These are phyloP conservation scores for Chlamydomonas reinhardtii DNA, from an alignment of 163 green algal species.

Conservation along the genomic window DNA sequence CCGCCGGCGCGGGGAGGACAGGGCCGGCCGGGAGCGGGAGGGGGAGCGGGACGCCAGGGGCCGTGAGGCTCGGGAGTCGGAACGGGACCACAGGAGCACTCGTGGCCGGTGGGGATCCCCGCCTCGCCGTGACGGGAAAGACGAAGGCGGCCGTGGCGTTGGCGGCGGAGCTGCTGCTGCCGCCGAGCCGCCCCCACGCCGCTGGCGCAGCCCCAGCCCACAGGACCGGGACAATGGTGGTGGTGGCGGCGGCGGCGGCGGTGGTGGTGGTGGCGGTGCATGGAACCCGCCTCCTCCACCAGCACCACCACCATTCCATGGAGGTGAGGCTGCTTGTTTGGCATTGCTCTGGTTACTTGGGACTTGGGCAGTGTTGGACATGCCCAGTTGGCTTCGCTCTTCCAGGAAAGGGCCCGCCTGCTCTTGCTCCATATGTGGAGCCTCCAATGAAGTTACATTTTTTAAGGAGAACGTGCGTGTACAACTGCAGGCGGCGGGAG, in stretches of 20 bases:
- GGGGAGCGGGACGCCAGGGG: background rate
- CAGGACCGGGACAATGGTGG: too few species aligned
- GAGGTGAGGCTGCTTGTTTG: too few species aligned
- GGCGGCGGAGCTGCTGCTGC: background rate
- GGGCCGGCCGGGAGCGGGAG: background rate
- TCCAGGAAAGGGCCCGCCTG: too few species aligned
- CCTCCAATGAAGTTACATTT: too few species aligned
- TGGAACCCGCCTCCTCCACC: background rate
- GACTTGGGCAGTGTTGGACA: too few species aligned
- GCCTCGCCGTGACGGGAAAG: background rate
- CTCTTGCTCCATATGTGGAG: too few species aligned
- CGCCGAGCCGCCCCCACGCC: background rate
- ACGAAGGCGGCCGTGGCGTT: background rate
- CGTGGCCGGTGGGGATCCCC: slow-evolving; percentile 3
- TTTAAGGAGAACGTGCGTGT: too few species aligned
- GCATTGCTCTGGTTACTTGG: too few species aligned
- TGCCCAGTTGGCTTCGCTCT: too few species aligned
- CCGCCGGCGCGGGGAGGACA: background rate
- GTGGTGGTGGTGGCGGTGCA: background rate
- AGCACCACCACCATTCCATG: background rate
- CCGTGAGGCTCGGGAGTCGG: background rate
- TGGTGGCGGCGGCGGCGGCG: background rate
- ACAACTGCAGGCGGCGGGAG: too few species aligned
- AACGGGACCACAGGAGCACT: background rate
- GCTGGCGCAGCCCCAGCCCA: slow-evolving; percentile 37